A percentile compares a stretch with the other conserved stretches of the same genome.
phyloP scores from a whole-genome alignment of 371 early-diverging fungal genomes.

The Aphelidium insulamus region DNA sequence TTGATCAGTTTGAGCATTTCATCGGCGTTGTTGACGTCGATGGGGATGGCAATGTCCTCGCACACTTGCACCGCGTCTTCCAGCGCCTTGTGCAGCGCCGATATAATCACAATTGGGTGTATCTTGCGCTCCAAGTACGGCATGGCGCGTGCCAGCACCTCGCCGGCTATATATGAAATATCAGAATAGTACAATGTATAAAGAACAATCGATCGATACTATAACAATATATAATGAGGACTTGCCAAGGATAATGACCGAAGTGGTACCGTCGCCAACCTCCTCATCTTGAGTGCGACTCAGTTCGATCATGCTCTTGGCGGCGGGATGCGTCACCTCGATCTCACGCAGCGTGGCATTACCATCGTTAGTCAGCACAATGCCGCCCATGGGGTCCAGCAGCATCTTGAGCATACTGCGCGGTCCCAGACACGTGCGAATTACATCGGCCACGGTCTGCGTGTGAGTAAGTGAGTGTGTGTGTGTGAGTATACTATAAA shows the following conservation, averaged over 20 bases:
- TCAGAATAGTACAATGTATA: neutral
- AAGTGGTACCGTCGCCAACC: slow-evolving; percentile 99
- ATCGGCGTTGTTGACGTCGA: slow-evolving; percentile 54
- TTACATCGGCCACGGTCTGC: slow-evolving; percentile 89
- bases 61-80: slow-evolving; percentile 72
- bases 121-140: slow-evolving; percentile 89
- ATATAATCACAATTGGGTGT: slow-evolving; percentile 95
- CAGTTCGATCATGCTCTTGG: slow-evolving; percentile 98
- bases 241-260: slow-evolving; percentile 91
- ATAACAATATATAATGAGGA: neutral
- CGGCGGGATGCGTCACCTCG: slow-evolving; percentile 99
- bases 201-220: neutral
- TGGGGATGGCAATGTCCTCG: slow-evolving; percentile 56
- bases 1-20: slow-evolving; percentile 81
- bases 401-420: slow-evolving; percentile 99
- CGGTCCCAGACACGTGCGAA: slow-evolving; percentile 98
- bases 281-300: slow-evolving; percentile 99
- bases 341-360: slow-evolving; percentile 98
- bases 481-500: neutral
- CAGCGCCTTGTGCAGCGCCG: slow-evolving; percentile 74
- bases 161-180: slow-evolving; percentile 49
- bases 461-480: neutral
- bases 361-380: slow-evolving; percentile 99
- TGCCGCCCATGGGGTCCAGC: slow-evolving; percentile 98
- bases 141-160: slow-evolving; percentile 71